Conservation (phyloP, 1,284 basidiomycete genomes). For the Volvariella volvacea region DNA sequence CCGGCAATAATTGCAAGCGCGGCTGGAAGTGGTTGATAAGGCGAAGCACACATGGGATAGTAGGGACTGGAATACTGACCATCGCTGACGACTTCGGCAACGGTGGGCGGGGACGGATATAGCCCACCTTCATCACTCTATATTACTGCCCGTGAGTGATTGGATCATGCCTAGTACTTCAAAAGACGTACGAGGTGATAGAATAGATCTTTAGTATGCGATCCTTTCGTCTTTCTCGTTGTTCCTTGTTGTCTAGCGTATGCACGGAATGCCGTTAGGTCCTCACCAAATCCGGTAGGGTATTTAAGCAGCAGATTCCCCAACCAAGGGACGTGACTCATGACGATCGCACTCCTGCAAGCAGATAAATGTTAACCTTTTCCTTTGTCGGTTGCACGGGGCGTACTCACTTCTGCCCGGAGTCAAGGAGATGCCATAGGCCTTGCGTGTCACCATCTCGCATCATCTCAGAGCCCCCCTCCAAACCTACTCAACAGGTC, state of each 20-base stretch:
- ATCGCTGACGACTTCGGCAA: slow-evolving; percentile 24
- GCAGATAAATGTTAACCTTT: slow-evolving; percentile 3
- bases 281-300: slow-evolving; percentile 18
- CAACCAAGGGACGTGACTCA: slow-evolving; percentile 31
- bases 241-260: slow-evolving; percentile 22
- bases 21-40: slow-evolving; percentile 10
- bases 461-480: slow-evolving; percentile 38
- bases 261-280: slow-evolving; percentile 24
- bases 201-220: slow-evolving; percentile 34
- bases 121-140: slow-evolving; percentile 22
- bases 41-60: slow-evolving; percentile 5
- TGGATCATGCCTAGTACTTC: slow-evolving; percentile 18
- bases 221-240: slow-evolving; percentile 20
- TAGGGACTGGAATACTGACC: slow-evolving; percentile 14
- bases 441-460: slow-evolving; percentile 26
- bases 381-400: no score
- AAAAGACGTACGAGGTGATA: slow-evolving; percentile 31
- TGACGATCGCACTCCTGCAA: slow-evolving; percentile 24
- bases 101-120: slow-evolving; percentile 16
- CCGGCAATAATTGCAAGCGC: slow-evolving; percentile 30
- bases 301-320: slow-evolving; percentile 21
- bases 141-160: no score
- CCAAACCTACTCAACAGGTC: slow-evolving; percentile 33
- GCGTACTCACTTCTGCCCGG: slow-evolving; percentile 24
- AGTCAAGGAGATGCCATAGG: slow-evolving; percentile 28